These are phyloP conservation scores for Yamadazyma sp. DNA, from an alignment of 1,139 yeast genomes.

Conservation along the genomic window DNA sequence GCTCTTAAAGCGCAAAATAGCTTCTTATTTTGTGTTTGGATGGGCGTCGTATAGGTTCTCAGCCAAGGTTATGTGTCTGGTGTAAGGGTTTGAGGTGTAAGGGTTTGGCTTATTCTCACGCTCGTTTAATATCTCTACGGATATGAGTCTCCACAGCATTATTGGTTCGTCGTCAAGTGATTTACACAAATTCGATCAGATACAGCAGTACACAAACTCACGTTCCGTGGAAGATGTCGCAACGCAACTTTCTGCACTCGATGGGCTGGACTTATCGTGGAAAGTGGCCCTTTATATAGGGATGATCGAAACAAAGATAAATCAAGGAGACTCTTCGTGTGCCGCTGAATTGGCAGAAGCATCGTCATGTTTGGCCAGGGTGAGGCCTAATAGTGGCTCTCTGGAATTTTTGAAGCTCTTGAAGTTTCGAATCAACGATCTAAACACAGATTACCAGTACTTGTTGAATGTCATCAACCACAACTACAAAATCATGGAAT, in stretches of 20 bases:
- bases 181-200: not conserved
- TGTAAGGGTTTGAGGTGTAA: not conserved
- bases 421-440: constrained; percentile 18
- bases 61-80: too few relatives aligned
- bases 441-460: constrained; percentile 33
- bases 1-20: too few relatives aligned
- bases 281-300: not conserved
- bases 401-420: constrained; percentile 7
- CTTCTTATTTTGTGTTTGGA: too few relatives aligned
- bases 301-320: not conserved
- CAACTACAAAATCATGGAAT: constrained; percentile 29
- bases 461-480: constrained; percentile 17
- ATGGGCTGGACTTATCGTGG: not conserved
- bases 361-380: not conserved
- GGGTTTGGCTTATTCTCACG: not conserved
- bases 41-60: too few relatives aligned
- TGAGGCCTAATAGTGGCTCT: not conserved
- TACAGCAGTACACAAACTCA: not conserved
- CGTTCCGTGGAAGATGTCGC: not conserved
- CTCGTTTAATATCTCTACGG: not conserved
- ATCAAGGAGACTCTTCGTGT: not conserved
- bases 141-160: not conserved
- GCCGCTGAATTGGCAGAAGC: constrained; percentile 1
- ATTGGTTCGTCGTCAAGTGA: not conserved
- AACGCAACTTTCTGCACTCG: not conserved